These are phyloP conservation scores for Phytophthora idaei DNA, from an alignment of 352 stramenopile genomes.

Conservation along the genomic window DNA sequence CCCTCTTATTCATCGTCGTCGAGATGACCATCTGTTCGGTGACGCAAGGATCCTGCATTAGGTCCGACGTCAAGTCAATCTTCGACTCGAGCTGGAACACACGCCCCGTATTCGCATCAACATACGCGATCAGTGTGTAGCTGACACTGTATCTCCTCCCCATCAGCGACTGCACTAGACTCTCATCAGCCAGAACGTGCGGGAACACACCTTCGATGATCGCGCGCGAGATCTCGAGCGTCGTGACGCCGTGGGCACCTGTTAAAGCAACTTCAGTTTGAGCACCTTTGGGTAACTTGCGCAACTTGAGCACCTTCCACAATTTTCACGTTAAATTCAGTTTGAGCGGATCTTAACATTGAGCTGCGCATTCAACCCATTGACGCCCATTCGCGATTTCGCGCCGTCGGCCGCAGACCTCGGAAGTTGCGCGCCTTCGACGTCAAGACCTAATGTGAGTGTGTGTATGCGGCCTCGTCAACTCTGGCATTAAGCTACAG, in stretches of 20 bases:
- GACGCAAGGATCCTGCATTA: background rate
- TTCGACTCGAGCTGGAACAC: constrained; percentile 1
- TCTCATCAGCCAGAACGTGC: background rate
- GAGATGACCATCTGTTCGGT: background rate
- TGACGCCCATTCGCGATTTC: too few relatives aligned
- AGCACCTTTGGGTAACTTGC: background rate
- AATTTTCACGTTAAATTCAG: too few relatives aligned
- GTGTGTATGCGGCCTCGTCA: too few relatives aligned
- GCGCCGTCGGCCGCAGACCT: too few relatives aligned
- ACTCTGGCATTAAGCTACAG: too few relatives aligned
- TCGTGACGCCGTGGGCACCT: background rate
- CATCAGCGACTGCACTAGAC: background rate
- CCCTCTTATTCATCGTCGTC: constrained; percentile 1
- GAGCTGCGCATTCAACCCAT: too few relatives aligned
- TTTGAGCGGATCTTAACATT: too few relatives aligned
- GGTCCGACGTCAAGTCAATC: background rate
- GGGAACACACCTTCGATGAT: background rate
- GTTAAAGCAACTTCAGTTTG: background rate
- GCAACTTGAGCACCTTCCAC: background rate
- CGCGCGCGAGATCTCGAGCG: constrained; percentile 1
- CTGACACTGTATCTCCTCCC: background rate
- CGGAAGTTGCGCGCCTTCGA: too few relatives aligned
- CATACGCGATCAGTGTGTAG: background rate
- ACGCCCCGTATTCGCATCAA: background rate
- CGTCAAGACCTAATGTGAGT: too few relatives aligned